phyloP scores from a whole-genome alignment of 2,329 filamentous ascomycete species.

The Alternaria sp. region DNA sequence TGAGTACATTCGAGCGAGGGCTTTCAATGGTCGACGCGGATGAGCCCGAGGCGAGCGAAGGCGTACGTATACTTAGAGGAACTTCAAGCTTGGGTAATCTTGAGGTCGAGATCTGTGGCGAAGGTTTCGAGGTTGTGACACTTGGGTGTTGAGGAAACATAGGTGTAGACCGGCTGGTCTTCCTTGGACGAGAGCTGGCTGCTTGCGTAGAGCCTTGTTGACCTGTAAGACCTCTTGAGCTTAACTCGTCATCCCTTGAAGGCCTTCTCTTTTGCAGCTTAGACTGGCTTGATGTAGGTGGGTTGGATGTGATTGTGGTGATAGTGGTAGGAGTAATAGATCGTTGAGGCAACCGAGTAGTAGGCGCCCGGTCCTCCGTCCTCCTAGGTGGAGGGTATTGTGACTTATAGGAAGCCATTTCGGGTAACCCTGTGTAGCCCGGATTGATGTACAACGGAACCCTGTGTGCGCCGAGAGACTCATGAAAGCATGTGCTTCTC shows the following conservation, averaged over 20 bases:
- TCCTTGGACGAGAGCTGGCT: constrained; percentile 33
- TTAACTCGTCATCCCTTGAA: constrained; percentile 42
- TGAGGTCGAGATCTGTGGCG: constrained; percentile 37
- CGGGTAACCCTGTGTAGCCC: constrained; percentile 48
- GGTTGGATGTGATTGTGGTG: constrained; percentile 36
- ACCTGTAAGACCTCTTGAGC: constrained; percentile 24
- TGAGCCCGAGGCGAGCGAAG: constrained; percentile 59
- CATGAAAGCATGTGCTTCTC: constrained; percentile 51
- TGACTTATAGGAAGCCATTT: constrained; percentile 55
- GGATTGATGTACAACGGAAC: constrained; percentile 43
- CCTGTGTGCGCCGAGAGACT: constrained; percentile 48
- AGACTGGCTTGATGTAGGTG: constrained; percentile 36
- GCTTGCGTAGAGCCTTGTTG: constrained; percentile 31
- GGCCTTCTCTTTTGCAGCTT: constrained; percentile 49
- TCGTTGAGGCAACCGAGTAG: constrained; percentile 48
- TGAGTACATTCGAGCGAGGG: constrained; percentile 54
- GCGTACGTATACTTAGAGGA: constrained; percentile 50
- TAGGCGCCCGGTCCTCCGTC: constrained; percentile 42
- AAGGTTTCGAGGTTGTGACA: constrained; percentile 30
- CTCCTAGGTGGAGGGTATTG: constrained; percentile 46
- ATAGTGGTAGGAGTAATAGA: constrained; percentile 46
- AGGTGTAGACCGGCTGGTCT: constrained; percentile 32
- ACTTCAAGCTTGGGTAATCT: constrained; percentile 49
- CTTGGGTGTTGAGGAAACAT: constrained; percentile 27
- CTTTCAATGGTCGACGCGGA: constrained; percentile 58